Base-by-base conservation (phyloP, 2,329 filamentous ascomycete genomes). In the Colletotrichum sp. region DNA sequence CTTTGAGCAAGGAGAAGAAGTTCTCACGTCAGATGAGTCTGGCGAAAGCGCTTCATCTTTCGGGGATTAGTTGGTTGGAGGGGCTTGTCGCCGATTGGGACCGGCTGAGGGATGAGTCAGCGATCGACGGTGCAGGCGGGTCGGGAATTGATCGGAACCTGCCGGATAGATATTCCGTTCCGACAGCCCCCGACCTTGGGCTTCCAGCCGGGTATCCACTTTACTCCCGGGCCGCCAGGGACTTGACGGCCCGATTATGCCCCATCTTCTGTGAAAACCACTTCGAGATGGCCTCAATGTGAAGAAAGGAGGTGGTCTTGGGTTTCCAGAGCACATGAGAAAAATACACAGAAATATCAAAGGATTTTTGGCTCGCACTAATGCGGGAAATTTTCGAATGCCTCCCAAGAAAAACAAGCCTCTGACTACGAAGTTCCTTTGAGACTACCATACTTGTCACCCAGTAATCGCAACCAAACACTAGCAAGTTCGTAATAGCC, bases 11-110 rank as follows among this genome's bases (percentile, higher is more conserved):
- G n/a, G 10, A 48, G 60, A 60, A 7, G 68, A 60, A 69, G 64
- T 76, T 68, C 59, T 74, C 74, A 73, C 70, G 43, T 68, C 70
- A 75, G 64, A 61, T 28, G n/a, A 36, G 36, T 21, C 72, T 30
- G 36, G 30, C 61, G 61, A 55, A 57, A 60, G 28, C 43, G 55
- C 57, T 16, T 73, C 70, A 18, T 21, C 34, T 63, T 55, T 74
- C 68, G 61, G 70, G 34, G 68, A 64, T 72, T 64, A 72, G 74
- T 9, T 32, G 21, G 21, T 52, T 24, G 66, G 39, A 34, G 72
- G 34, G 39, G 61, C 48, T 67, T 67, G 39, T 30, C 61, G 61
- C 63, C 55, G 73, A 55, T 28, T 18, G 26, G 21, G 30, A 18
- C 32, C 26, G n/a, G 39, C 28, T 6, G 6, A 1, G 14, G 16